Evolutionary conservation across 208 protist species (phyloP).

Genomic region (Leishmania gerbilli): DNA sequence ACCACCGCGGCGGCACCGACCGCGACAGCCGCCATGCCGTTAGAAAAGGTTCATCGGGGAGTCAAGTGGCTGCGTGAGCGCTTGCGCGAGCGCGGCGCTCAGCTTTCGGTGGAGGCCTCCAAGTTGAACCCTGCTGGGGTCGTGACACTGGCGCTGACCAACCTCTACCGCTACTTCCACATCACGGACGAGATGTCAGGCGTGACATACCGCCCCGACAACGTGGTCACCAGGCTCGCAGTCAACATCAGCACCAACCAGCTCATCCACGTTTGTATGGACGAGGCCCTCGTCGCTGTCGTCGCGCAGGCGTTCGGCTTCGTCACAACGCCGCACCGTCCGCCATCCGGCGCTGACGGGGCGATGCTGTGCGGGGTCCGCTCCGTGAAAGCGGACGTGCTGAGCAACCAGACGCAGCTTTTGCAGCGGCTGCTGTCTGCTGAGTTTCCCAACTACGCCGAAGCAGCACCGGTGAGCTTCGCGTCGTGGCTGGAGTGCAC

Average conservation of each 20-base stretch:
- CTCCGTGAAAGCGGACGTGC: constrained; percentile 32
- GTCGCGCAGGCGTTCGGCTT: constrained; percentile 48
- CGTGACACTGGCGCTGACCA: constrained; percentile 28
- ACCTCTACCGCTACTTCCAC: constrained; percentile 51
- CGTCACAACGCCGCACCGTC: constrained; percentile 4
- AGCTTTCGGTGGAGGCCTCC: constrained; percentile 47
- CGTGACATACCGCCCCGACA: constrained; percentile 38
- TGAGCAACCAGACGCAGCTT: constrained; percentile 50
- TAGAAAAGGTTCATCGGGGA: constrained; percentile 22
- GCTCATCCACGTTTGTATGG: constrained; percentile 86
- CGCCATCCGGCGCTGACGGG: constrained; percentile 15
- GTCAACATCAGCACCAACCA: constrained; percentile 87
- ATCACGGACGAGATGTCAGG: constrained; percentile 21
- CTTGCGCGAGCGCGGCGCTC: constrained; percentile 42
- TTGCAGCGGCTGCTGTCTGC: constrained; percentile 57
- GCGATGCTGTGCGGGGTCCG: constrained; percentile 17
- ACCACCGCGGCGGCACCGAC: neutral
- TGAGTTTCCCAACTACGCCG: constrained; percentile 81
- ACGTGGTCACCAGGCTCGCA: constrained; percentile 41
- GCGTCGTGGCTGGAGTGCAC: constrained; percentile 68
- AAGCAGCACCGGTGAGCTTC: constrained; percentile 52
- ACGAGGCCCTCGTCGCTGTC: constrained; percentile 74
- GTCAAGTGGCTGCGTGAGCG: constrained; percentile 62
- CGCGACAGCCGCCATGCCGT: constrained; percentile 10
- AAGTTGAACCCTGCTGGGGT: constrained; percentile 32